Conservation (phyloP, 2,329 filamentous ascomycete species). For the Verticillium alfalfae region DNA sequence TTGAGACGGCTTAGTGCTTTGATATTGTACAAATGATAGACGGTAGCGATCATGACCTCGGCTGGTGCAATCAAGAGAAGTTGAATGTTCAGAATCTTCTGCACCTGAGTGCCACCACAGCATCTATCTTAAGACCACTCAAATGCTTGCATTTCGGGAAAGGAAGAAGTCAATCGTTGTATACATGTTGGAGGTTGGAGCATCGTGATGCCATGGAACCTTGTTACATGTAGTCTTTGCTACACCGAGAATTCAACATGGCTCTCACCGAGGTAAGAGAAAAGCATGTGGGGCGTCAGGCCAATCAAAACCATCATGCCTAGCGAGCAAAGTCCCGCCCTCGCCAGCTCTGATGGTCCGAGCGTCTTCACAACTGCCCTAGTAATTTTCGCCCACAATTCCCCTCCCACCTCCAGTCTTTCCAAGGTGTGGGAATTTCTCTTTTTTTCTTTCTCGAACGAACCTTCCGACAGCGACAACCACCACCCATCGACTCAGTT, state of each 20-base stretch:
- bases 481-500: slow-evolving; percentile 22
- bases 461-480: slow-evolving; percentile 20
- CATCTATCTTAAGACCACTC: too few relatives aligned
- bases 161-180: too few relatives aligned
- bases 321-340: neutral
- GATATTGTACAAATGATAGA: slow-evolving; percentile 2
- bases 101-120: too few relatives aligned
- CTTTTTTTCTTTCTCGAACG: slow-evolving; percentile 2
- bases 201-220: neutral
- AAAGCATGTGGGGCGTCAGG: neutral
- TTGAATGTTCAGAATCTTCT: neutral
- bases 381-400: neutral
- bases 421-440: slow-evolving; percentile 1
- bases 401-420: slow-evolving; percentile 4
- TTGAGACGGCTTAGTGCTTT: neutral
- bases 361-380: neutral
- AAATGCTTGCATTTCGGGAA: too few relatives aligned
- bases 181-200: neutral
- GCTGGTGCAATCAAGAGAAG: neutral
- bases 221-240: too few relatives aligned
- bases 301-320: neutral
- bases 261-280: neutral
- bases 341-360: neutral
- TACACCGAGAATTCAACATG: too few relatives aligned
- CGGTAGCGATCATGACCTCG: neutral